phyloP scores from a whole-genome alignment of 129 eudicot genomes.

The Apium graveolens region DNA sequence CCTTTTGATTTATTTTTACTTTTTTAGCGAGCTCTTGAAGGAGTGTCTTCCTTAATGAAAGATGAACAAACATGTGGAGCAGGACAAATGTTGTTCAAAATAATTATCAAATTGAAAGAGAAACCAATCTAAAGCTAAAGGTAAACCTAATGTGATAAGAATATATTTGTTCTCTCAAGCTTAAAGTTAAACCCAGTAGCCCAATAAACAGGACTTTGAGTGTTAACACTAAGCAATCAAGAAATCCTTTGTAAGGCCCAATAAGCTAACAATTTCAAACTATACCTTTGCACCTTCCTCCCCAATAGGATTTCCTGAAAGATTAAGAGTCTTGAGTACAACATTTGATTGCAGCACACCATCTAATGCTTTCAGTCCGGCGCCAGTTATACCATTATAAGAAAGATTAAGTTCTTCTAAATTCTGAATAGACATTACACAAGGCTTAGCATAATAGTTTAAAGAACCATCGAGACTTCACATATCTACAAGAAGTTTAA shows the following conservation, averaged over 20 bases:
- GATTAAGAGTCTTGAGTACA: conserved; percentile 55
- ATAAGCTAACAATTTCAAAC: background rate
- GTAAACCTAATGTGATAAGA: background rate
- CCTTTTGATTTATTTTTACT: background rate
- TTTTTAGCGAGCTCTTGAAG: background rate
- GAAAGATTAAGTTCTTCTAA: conserved; percentile 88
- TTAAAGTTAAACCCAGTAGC: background rate
- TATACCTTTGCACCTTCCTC: conserved; percentile 93
- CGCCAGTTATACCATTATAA: conserved; percentile 81
- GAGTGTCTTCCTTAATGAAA: background rate
- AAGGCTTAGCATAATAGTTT: background rate
- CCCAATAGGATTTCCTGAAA: conserved; percentile 88
- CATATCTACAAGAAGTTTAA: background rate
- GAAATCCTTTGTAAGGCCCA: background rate
- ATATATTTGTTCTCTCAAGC: background rate
- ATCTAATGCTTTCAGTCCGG: conserved; percentile 83
- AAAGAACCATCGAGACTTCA: background rate
- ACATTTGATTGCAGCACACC: conserved; percentile 83
- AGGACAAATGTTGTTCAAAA: background rate
- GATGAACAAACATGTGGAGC: background rate
- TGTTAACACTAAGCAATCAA: background rate
- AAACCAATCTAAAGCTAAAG: background rate
- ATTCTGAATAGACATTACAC: conserved; percentile 37
- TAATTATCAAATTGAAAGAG: background rate
- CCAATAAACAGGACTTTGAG: background rate